A percentile compares a stretch with the other conserved stretches of the same genome.
These are phyloP conservation scores for Aspergillus alliaceus DNA, from an alignment of 2,329 filamentous ascomycete genomes.

Conservation along the genomic window DNA sequence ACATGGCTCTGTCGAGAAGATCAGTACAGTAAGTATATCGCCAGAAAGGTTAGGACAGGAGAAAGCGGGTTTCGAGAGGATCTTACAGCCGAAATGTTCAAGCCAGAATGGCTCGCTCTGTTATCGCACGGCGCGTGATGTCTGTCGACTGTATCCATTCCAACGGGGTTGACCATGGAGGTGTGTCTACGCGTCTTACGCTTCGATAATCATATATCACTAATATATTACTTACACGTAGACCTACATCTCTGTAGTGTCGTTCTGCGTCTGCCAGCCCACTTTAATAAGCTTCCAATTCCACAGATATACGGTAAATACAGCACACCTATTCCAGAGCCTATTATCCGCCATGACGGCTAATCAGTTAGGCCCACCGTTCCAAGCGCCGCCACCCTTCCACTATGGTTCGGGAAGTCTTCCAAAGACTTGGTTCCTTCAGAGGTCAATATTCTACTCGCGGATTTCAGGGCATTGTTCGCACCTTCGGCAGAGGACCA, in stretches of 20 bases:
- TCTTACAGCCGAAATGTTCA: slow-evolving; percentile 26
- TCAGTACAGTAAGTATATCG: background rate
- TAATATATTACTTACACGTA: background rate
- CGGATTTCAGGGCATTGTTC: slow-evolving; percentile 8
- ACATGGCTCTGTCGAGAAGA: slow-evolving; percentile 13
- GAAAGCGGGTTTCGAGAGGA: slow-evolving; percentile 9
- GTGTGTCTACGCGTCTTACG: background rate
- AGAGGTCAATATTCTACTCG: background rate
- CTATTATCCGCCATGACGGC: background rate
- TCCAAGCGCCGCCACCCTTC: background rate
- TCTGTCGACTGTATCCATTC: slow-evolving; percentile 25
- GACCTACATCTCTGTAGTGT: slow-evolving; percentile 6
- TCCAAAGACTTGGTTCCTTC: background rate
- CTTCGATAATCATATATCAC: background rate
- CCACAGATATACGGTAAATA: background rate
- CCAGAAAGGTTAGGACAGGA: slow-evolving; percentile 13
- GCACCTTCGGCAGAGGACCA: background rate
- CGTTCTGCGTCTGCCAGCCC: background rate
- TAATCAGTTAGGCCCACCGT: background rate
- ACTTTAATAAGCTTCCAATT: background rate
- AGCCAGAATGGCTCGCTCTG: slow-evolving; percentile 21
- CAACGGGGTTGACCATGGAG: background rate
- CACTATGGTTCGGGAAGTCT: background rate
- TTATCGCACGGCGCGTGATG: slow-evolving; percentile 30
- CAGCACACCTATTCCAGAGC: background rate